A percentile compares a stretch with the other conserved stretches of the same genome.
phyloP scores from a whole-genome alignment of 805 yeast genomes.

The Soucietia sequanensis region DNA sequence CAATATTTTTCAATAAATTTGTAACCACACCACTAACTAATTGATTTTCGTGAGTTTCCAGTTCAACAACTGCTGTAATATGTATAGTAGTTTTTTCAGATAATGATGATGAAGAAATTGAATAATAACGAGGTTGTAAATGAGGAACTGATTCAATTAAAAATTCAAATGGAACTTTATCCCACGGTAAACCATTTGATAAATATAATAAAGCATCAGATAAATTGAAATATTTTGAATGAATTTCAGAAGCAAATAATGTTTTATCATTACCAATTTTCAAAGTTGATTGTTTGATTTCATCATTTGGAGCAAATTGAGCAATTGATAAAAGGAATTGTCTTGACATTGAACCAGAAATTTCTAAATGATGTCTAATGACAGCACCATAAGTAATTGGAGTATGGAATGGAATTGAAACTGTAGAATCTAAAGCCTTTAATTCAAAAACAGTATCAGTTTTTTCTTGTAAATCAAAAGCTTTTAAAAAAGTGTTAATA shows the following conservation, averaged over 20 bases:
- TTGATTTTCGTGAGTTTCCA: slow-evolving; percentile 33
- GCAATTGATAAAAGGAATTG: slow-evolving; percentile 72
- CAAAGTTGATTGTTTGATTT: slow-evolving; percentile 47
- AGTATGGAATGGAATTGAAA: slow-evolving; percentile 60
- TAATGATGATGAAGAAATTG: slow-evolving; percentile 87
- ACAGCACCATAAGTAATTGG: slow-evolving; percentile 91
- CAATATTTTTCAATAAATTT: slow-evolving; percentile 75
- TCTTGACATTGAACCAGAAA: slow-evolving; percentile 91
- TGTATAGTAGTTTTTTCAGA: slow-evolving; percentile 74
- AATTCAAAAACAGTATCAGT: slow-evolving; percentile 59
- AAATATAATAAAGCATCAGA: slow-evolving; percentile 69
- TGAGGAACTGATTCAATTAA: slow-evolving; percentile 77
- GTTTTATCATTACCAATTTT: slow-evolving; percentile 67
- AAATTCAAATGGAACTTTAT: slow-evolving; percentile 75
- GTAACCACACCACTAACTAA: slow-evolving; percentile 85
- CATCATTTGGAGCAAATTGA: slow-evolving; percentile 75
- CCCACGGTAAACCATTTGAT: slow-evolving; percentile 71
- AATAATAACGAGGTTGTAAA: slow-evolving; percentile 92
- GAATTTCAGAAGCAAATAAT: slow-evolving; percentile 63
- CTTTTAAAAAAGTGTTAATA: slow-evolving; percentile 60
- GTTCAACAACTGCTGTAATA: slow-evolving; percentile 91
- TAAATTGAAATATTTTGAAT: slow-evolving; percentile 60
- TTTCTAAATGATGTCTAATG: slow-evolving; percentile 83
- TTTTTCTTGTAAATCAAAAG: slow-evolving; percentile 58
- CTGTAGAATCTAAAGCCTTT: slow-evolving; percentile 69